phyloP scores from a whole-genome alignment of 2,329 filamentous ascomycete genomes.

The Neoscytalidium dimidiatum region DNA sequence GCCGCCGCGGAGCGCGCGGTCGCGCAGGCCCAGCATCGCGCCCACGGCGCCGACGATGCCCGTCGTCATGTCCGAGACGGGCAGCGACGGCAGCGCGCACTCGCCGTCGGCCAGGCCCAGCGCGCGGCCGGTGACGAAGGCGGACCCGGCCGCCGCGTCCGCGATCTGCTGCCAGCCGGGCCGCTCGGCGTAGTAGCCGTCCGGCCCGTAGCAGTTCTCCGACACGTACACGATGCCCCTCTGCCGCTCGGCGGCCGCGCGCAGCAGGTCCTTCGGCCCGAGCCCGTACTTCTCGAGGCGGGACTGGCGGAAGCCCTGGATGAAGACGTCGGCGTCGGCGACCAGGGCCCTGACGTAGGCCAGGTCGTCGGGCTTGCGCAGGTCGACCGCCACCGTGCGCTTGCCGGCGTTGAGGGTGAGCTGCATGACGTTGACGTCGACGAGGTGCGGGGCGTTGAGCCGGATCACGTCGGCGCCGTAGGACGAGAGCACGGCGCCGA shows the following conservation, averaged over 20 bases:
- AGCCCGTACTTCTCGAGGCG: conserved; percentile 47
- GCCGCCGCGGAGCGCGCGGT: conserved; percentile 28
- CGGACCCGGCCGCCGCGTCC: conserved; percentile 36
- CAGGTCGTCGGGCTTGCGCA: conserved; percentile 45
- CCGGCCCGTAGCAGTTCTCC: conserved; percentile 55
- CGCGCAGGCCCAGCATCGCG: conserved; percentile 29
- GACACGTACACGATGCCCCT: conserved; percentile 51
- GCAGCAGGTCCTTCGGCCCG: conserved; percentile 43
- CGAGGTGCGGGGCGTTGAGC: conserved; percentile 45
- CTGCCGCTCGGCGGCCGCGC: conserved; percentile 41
- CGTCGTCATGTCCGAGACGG: conserved; percentile 33
- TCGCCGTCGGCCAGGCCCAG: conserved; percentile 31
- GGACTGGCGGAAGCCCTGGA: conserved; percentile 55
- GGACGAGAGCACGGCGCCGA: conserved; percentile 45
- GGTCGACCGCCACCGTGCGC: conserved; percentile 50
- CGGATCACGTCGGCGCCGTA: conserved; percentile 52
- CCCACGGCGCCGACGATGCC: conserved; percentile 29
- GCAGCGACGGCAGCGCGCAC: conserved; percentile 30
- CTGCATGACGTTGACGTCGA: conserved; percentile 41
- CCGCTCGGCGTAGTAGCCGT: conserved; percentile 48
- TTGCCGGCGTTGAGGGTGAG: conserved; percentile 51
- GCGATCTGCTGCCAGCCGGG: conserved; percentile 52
- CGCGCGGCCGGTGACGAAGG: conserved; percentile 34
- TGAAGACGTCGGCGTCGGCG: conserved; percentile 53
- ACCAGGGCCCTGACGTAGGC: conserved; percentile 46